phyloP scores from a whole-genome alignment of 129 eudicot species.

The Flaveria ramosissima region DNA sequence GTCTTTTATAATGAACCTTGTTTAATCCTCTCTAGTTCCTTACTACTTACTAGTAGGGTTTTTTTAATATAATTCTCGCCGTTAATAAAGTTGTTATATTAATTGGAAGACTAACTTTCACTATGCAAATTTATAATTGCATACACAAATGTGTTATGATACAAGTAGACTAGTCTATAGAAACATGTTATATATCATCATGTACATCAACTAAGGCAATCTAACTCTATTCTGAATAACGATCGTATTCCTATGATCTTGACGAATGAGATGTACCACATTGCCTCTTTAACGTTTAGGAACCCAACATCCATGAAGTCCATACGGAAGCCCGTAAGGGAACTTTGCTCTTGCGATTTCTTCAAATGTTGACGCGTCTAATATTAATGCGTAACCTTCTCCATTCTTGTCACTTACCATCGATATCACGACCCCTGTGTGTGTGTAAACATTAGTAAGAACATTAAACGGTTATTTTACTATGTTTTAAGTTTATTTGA shows the following conservation, averaged over 20 bases:
- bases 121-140: constrained; percentile 1
- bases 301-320: constrained; percentile 98
- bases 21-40: no score
- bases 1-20: no score
- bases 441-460: not conserved
- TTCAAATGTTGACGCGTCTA: constrained; percentile 78
- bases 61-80: no score
- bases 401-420: constrained; percentile 84
- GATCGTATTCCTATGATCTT: not conserved
- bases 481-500: not conserved
- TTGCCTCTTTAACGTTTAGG: constrained; percentile 46
- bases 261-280: not conserved
- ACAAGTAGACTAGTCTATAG: constrained; percentile 20
- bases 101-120: not conserved
- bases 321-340: constrained; percentile 98
- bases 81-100: no score
- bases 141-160: constrained; percentile 3
- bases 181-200: constrained; percentile 7
- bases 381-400: constrained; percentile 75
- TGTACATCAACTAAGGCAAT: constrained; percentile 11
- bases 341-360: constrained; percentile 98
- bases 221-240: constrained; percentile 5
- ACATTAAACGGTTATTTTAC: not conserved
- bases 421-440: constrained; percentile 84
- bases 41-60: no score